Percentiles rank a stretch among this genome's conserved stretches.
These are phyloP conservation scores for Cornus controversa DNA, from an alignment of 148 eudicot species.

Conservation along the genomic window DNA sequence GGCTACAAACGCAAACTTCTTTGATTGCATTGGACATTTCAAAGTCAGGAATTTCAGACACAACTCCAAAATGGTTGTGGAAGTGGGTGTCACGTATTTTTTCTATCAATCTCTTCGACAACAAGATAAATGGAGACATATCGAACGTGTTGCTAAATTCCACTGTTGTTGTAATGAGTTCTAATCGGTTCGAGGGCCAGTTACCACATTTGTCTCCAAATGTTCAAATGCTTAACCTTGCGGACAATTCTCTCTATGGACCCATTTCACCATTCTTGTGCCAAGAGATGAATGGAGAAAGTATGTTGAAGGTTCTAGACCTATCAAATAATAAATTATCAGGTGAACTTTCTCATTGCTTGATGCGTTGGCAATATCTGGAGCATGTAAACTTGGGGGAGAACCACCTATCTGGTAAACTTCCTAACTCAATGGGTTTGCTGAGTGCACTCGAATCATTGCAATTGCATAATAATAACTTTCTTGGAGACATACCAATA, in stretches of 20 bases:
- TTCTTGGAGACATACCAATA: neutral
- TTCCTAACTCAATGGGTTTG: neutral
- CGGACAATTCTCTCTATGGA: slow-evolving; percentile 9
- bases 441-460: neutral
- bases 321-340: neutral
- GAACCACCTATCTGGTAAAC: slow-evolving; percentile 2
- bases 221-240: slow-evolving; percentile 7
- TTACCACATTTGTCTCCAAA: slow-evolving; percentile 1
- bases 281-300: neutral
- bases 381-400: slow-evolving; percentile 7
- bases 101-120: neutral
- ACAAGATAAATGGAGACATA: too few relatives aligned
- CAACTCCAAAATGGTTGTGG: slow-evolving; percentile 18
- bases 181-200: neutral
- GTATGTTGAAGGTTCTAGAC: slow-evolving; percentile 3
- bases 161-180: too few relatives aligned
- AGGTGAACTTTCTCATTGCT: slow-evolving; percentile 12
- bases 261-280: slow-evolving; percentile 3
- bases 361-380: slow-evolving; percentile 10
- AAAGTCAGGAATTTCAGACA: slow-evolving; percentile 12
- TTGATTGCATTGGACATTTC: slow-evolving; percentile 18
- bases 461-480: neutral
- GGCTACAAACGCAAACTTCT: slow-evolving; percentile 23
- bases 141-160: too few relatives aligned
- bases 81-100: neutral